A percentile compares a stretch with the other conserved stretches of the same genome.
These are phyloP conservation scores for Pythium brassicae DNA, from an alignment of 352 stramenopile species.

Conservation along the genomic window DNA sequence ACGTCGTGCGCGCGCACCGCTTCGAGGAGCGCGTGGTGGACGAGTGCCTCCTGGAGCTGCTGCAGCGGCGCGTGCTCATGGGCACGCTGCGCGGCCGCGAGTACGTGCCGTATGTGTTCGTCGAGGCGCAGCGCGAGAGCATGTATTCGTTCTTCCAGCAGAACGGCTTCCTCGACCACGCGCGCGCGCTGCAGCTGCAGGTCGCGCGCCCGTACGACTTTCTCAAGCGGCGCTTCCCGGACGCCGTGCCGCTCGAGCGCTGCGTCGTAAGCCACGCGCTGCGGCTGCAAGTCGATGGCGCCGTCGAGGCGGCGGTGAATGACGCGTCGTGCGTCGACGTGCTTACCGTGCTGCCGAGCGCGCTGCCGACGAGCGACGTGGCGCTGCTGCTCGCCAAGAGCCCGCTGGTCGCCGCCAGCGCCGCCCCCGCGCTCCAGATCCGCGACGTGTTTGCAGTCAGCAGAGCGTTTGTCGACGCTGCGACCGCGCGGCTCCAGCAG, in stretches of 20 bases:
- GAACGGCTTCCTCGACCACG: conserved; percentile 74
- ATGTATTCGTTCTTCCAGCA: conserved; percentile 86
- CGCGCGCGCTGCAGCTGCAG: conserved; percentile 51
- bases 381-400: conserved; percentile 49
- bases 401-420: conserved; percentile 21
- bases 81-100: conserved; percentile 62
- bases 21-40: conserved; percentile 68
- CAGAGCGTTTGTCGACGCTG: conserved; percentile 42
- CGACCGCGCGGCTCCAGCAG: conserved; percentile 40
- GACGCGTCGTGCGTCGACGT: conserved; percentile 65
- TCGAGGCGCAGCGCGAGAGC: conserved; percentile 63
- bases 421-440: conserved; percentile 50
- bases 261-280: conserved; percentile 59
- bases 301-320: conserved; percentile 66
- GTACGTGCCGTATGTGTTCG: conserved; percentile 78
- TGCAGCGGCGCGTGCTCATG: conserved; percentile 48
- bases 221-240: conserved; percentile 59
- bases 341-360: conserved; percentile 54
- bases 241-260: conserved; percentile 60
- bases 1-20: conserved; percentile 44
- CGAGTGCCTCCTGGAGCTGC: conserved; percentile 53
- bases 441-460: conserved; percentile 59
- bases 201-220: conserved; percentile 69
- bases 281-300: conserved; percentile 63
- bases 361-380: conserved; percentile 37